Base-by-base conservation (phyloP, 495 filamentous ascomycete genomes). In the Penicillium antarcticum region DNA sequence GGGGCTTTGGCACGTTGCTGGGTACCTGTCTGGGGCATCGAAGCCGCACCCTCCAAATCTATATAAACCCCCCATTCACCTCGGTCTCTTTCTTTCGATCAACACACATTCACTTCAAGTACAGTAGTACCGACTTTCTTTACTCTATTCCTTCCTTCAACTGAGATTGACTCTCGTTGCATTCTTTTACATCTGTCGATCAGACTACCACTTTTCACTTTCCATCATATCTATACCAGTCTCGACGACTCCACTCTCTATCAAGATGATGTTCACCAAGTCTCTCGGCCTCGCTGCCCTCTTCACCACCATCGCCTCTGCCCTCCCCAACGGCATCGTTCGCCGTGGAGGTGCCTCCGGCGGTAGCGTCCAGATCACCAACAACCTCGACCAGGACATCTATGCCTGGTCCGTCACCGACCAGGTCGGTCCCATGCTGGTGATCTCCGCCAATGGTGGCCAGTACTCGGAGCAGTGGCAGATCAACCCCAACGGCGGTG, bases 231-330 rank as follows among this genome's bases (percentile, higher is more conserved):
- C 41, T 44, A 66, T 19, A 55, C 45, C 41, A 33, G 42, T 54
- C 51, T 59, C 34, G 48, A 48, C 31, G 26, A 29, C 26, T 29
- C 9, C 26, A 45, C 16, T 45, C 52, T 44, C 50, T 16, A 53
- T 69, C 69, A 77, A 69, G 61, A 77, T 73, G 71, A 65, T 75
- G 61, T 75, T 77, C 71, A 62, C 65, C 61, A 74, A 74, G 66
- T 57, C 67, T 51, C 46, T 75, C 58, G 62, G 66, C 56, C 44
- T 71, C 45, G 60, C 65, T 42, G 67, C 72, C 56, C 60, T 61
- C 53, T 63, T 74, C 45, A 63, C 68, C 39, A 52, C 68, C 56
- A 55, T 74, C 51, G 52, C 68, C 44, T 58, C 71, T 34, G 74
- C 74, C 38, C 63, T 75, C 26, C 68, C 62, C 57, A 46, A 51